phyloP scores from a whole-genome alignment of 2,329 filamentous ascomycete species.

The Ophiostoma australiae region DNA sequence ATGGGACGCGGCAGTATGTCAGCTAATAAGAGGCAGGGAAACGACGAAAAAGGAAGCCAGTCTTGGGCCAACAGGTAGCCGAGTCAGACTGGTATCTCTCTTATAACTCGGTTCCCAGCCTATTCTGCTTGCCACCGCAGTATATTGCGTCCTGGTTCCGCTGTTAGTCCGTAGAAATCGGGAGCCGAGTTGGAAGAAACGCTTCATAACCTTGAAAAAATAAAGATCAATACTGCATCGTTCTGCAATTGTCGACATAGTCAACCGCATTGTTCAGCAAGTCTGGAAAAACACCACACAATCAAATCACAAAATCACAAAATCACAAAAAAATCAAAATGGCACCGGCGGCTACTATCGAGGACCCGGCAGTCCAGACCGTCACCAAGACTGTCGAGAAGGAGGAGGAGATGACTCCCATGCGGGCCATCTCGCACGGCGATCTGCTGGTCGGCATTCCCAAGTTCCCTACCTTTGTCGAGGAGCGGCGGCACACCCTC shows the following conservation, averaged over 20 bases:
- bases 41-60: background rate
- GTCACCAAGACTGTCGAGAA: slow-evolving; percentile 19
- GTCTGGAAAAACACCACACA: background rate
- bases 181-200: background rate
- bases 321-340: slow-evolving; percentile 27
- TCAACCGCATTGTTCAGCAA: too few species aligned
- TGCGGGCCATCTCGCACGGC: slow-evolving; percentile 33
- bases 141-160: background rate
- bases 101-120: background rate
- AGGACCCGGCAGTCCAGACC: slow-evolving; percentile 12
- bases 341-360: slow-evolving; percentile 29
- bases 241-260: background rate
- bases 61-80: background rate
- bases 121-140: background rate
- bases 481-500: slow-evolving; percentile 55
- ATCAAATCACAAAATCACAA: background rate
- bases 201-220: background rate
- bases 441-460: slow-evolving; percentile 37
- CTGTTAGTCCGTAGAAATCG: background rate
- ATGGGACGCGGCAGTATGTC: background rate
- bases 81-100: background rate
- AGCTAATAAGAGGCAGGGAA: background rate
- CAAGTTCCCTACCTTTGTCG: slow-evolving; percentile 38
- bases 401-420: slow-evolving; percentile 28
- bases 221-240: background rate